A percentile compares a stretch with the other conserved stretches of the same genome.
Evolutionary conservation across 805 yeast genomes (phyloP).

Genomic region (Yamadazyma tumulicola): DNA sequence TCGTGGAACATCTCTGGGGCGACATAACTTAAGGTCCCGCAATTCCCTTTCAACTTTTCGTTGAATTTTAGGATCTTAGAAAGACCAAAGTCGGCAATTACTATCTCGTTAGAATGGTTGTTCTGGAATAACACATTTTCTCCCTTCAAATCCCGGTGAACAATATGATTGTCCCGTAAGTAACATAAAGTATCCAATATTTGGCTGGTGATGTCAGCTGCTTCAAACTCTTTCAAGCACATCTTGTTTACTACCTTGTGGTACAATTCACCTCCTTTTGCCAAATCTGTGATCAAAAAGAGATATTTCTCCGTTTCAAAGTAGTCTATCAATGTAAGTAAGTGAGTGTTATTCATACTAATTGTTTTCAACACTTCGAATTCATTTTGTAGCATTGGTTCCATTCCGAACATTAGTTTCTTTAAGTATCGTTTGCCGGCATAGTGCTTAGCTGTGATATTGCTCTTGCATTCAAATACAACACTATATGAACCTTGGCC

Average conservation of each 20-base stretch:
- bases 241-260: constrained; percentile 51
- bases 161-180: constrained; percentile 55
- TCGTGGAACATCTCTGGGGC: constrained; percentile 64
- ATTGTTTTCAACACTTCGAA: constrained; percentile 51
- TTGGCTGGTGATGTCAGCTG: constrained; percentile 46
- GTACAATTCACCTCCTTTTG: constrained; percentile 66
- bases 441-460: constrained; percentile 38
- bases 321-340: constrained; percentile 61
- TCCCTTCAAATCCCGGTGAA: constrained; percentile 72
- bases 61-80: constrained; percentile 26
- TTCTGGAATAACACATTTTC: constrained; percentile 58
- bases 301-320: constrained; percentile 62
- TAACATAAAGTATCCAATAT: constrained; percentile 54
- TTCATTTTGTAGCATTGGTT: constrained; percentile 55
- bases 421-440: constrained; percentile 56
- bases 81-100: constrained; percentile 64
- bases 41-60: constrained; percentile 33
- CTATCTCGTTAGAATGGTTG: constrained; percentile 34
- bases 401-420: constrained; percentile 49
- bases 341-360: constrained; percentile 49
- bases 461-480: constrained; percentile 48
- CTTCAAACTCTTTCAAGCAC: constrained; percentile 44
- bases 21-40: constrained; percentile 74
- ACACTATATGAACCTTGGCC: constrained; percentile 50
- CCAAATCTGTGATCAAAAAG: constrained; percentile 62